These are phyloP conservation scores for Colletotrichum tanaceti DNA, from an alignment of 2,329 filamentous ascomycete species.

Conservation along the genomic window DNA sequence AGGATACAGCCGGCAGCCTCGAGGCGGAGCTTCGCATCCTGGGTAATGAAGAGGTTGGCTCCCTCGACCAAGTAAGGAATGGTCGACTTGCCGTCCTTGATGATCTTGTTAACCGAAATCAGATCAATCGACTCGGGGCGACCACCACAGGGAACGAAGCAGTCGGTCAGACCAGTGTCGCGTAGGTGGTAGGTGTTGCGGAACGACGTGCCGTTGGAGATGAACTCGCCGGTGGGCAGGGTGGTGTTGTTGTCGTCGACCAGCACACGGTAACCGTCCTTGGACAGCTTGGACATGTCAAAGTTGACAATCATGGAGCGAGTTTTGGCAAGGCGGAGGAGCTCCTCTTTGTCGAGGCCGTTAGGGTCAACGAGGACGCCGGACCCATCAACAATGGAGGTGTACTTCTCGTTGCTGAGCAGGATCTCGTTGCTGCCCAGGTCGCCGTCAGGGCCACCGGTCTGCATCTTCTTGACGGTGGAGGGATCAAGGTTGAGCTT, in stretches of 20 bases:
- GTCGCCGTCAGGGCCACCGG: constrained; percentile 95
- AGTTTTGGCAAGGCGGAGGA: constrained; percentile 84
- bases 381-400: constrained; percentile 93
- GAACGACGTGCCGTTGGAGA: constrained; percentile 94
- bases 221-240: constrained; percentile 86
- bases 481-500: constrained; percentile 91
- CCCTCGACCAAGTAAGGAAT: constrained; percentile 98
- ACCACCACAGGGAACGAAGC: constrained; percentile 95
- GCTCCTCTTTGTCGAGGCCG: constrained; percentile 85
- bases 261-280: constrained; percentile 89
- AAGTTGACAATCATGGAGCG: constrained; percentile 92
- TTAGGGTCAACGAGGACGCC: constrained; percentile 95
- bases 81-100: constrained; percentile 85
- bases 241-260: constrained; percentile 90
- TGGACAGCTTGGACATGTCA: constrained; percentile 85
- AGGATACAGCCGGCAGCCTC: constrained; percentile 95
- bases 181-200: constrained; percentile 97
- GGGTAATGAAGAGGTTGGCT: constrained; percentile 98
- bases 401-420: constrained; percentile 95
- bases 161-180: constrained; percentile 79
- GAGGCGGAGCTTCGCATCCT: constrained; percentile 94
- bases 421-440: constrained; percentile 98
- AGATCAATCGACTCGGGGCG: constrained; percentile 97
- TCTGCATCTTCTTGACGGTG: constrained; percentile 93
- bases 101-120: constrained; percentile 85